Percentiles rank a stretch among this genome's conserved stretches.
Conservation (phyloP, 176 grass and related monocot genomes). For the Bonia amplexicaulis region DNA sequence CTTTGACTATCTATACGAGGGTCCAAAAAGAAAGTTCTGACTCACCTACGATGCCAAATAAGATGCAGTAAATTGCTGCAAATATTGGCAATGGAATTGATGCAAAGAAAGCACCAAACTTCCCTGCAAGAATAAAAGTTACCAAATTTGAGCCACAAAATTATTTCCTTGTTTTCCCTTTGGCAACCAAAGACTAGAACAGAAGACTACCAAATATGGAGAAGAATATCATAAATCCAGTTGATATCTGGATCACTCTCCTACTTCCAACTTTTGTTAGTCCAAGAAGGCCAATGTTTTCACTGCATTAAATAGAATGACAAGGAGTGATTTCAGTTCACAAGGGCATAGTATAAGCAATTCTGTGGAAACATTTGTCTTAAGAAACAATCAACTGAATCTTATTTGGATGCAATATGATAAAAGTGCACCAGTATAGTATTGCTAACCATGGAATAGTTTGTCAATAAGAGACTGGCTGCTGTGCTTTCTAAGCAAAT, state of each 20-base stretch:
- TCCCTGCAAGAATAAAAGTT: slow-evolving; percentile 50
- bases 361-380: neutral
- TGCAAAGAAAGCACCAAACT: slow-evolving; percentile 97
- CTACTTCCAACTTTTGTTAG: slow-evolving; percentile 92
- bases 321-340: slow-evolving; percentile 2
- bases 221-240: slow-evolving; percentile 98
- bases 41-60: slow-evolving; percentile 95
- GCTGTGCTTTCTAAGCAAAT: neutral
- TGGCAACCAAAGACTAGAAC: slow-evolving; percentile 19
- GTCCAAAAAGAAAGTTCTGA: neutral
- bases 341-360: neutral
- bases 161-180: neutral
- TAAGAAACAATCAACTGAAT: neutral
- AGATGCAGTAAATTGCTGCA: slow-evolving; percentile 82
- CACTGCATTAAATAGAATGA: slow-evolving; percentile 49
- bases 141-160: slow-evolving; percentile 26
- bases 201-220: slow-evolving; percentile 76
- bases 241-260: slow-evolving; percentile 87
- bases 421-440: neutral
- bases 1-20: neutral
- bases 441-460: neutral
- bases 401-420: neutral
- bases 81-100: slow-evolving; percentile 95
- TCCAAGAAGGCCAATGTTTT: slow-evolving; percentile 87
- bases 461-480: neutral